phyloP scores from a whole-genome alignment of 345 rosid species.

The Acer campestre region DNA sequence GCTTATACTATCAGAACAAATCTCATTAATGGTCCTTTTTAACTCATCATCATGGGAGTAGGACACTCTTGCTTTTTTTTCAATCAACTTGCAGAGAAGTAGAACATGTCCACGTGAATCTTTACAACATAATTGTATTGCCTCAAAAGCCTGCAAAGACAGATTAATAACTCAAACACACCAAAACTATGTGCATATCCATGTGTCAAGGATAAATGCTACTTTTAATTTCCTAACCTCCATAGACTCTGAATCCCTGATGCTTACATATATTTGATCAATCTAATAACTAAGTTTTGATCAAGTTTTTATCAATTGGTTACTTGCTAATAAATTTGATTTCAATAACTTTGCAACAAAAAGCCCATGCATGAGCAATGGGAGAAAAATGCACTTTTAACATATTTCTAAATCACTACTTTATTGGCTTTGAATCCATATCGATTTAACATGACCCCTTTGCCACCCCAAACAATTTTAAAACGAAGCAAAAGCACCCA shows the following conservation, averaged over 20 bases:
- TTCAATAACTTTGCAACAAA: neutral
- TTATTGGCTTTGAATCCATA: neutral
- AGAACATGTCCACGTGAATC: slow-evolving; percentile 71
- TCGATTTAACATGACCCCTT: neutral
- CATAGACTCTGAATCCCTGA: neutral
- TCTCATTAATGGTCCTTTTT: no score
- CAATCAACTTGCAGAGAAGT: slow-evolving; percentile 48
- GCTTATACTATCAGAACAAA: slow-evolving; percentile 43
- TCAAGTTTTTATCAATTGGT: neutral
- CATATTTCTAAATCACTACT: neutral
- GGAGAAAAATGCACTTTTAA: neutral
- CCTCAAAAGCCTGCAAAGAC: slow-evolving; percentile 71
- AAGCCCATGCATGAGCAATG: neutral
- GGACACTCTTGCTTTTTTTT: slow-evolving; percentile 46
- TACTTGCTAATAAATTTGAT: slow-evolving; percentile 1
- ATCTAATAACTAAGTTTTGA: neutral
- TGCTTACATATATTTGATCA: neutral
- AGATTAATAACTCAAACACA: slow-evolving; percentile 12
- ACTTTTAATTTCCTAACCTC: neutral
- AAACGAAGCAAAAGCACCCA: neutral
- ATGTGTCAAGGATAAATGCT: neutral
- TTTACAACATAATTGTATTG: slow-evolving; percentile 60
- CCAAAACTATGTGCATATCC: neutral
- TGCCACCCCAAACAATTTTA: neutral
- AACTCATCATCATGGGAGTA: no score